A percentile compares a stretch with the other conserved stretches of the same genome.
Evolutionary conservation across 2,329 filamentous ascomycete genomes (phyloP).

Genomic region (Onygenales sp.): DNA sequence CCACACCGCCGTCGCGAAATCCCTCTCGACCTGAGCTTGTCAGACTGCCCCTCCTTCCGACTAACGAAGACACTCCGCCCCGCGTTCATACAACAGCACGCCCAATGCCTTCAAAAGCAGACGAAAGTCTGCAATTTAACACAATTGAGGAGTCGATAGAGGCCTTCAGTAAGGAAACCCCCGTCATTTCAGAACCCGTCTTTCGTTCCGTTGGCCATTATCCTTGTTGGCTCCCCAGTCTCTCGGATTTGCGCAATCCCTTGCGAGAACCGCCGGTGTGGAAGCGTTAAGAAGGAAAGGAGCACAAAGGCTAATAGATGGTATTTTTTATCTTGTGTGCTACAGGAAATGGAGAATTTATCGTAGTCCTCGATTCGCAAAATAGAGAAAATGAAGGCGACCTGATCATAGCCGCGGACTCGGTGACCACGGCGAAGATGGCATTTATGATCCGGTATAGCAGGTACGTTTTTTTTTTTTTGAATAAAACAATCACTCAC

Average conservation of each 20-base stretch:
- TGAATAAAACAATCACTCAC: no score
- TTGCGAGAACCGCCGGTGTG: background rate
- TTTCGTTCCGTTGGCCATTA: background rate
- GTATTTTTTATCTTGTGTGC: slow-evolving; percentile 4
- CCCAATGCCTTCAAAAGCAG: slow-evolving; percentile 26
- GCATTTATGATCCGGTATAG: slow-evolving; percentile 91
- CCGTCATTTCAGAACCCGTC: no score
- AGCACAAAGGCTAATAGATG: slow-evolving; percentile 10
- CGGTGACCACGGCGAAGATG: slow-evolving; percentile 81
- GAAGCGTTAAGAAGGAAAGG: background rate
- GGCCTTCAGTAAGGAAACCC: slow-evolving; percentile 29
- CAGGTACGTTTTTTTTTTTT: slow-evolving; percentile 34
- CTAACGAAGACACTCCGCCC: background rate
- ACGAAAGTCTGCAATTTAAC: slow-evolving; percentile 27
- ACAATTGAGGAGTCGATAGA: slow-evolving; percentile 33
- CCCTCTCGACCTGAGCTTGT: no score
- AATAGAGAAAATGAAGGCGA: slow-evolving; percentile 97
- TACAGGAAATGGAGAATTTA: slow-evolving; percentile 72
- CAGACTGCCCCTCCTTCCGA: no score
- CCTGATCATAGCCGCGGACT: slow-evolving; percentile 83
- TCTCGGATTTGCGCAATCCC: background rate
- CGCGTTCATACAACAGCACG: background rate
- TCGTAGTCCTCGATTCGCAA: slow-evolving; percentile 88
- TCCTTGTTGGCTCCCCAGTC: background rate
- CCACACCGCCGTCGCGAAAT: no score